A percentile compares a stretch with the other conserved stretches of the same genome.
These are phyloP conservation scores for Salix exigua DNA, from an alignment of 345 rosid species.

Conservation along the genomic window DNA sequence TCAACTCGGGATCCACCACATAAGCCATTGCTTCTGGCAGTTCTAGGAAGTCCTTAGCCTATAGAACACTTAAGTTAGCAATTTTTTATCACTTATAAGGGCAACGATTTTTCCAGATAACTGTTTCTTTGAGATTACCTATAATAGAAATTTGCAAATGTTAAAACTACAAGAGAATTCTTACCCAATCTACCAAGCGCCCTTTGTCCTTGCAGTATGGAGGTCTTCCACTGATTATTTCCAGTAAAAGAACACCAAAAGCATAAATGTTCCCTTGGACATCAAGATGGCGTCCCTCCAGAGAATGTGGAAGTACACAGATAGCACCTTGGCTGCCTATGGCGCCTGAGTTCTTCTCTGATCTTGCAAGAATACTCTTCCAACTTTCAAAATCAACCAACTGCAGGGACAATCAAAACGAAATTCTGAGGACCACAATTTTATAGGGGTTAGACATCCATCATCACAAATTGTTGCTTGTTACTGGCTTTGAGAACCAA, in stretches of 20 bases:
- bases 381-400: conserved; percentile 96
- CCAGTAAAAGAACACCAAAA: conserved; percentile 83
- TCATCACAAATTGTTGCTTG: too few species aligned
- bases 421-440: neutral
- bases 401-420: conserved; percentile 35
- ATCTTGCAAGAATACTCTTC: conserved; percentile 86
- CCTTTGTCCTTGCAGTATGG: conserved; percentile 84
- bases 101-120: neutral
- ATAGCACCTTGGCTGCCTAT: conserved; percentile 69
- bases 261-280: conserved; percentile 79
- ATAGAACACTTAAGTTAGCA: conserved; percentile 13
- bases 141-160: neutral
- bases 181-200: conserved; percentile 86
- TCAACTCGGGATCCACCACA: conserved; percentile 84
- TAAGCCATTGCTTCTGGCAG: conserved; percentile 67
- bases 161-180: conserved; percentile 11
- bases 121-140: neutral
- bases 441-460: neutral
- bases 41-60: conserved; percentile 90
- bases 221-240: conserved; percentile 89
- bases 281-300: conserved; percentile 75
- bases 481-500: too few species aligned
- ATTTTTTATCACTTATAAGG: neutral
- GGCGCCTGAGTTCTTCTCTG: conserved; percentile 76
- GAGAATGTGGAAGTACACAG: conserved; percentile 69